Evolutionary conservation across 1,284 basidiomycete species (phyloP).

Genomic region (Leccinum subrobustum): DNA sequence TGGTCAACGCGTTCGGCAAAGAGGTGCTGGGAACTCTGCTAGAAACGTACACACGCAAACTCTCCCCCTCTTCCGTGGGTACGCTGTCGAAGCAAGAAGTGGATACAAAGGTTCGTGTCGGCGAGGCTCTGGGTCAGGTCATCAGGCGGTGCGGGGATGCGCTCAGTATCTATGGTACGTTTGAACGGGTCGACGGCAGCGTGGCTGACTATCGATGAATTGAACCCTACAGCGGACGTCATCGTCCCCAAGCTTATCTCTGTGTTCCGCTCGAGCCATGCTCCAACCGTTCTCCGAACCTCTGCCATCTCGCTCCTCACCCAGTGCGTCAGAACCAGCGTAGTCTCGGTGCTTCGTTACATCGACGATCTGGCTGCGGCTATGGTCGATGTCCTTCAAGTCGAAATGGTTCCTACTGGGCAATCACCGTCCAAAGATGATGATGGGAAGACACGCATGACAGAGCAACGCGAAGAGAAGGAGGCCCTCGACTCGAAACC

Average conservation of each 20-base stretch:
- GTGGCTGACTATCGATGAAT: constrained; percentile 6
- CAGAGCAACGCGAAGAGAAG: constrained; percentile 11
- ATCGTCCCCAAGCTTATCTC: constrained; percentile 71
- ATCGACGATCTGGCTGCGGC: constrained; percentile 57
- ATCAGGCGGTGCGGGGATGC: constrained; percentile 74
- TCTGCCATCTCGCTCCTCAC: constrained; percentile 84
- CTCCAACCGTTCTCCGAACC: constrained; percentile 74
- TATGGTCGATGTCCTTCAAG: constrained; percentile 77
- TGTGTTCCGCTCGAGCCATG: constrained; percentile 53
- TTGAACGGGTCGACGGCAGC: background rate
- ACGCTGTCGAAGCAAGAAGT: constrained; percentile 65
- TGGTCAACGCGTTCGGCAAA: constrained; percentile 77
- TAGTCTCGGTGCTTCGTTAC: constrained; percentile 65
- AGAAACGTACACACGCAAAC: constrained; percentile 56
- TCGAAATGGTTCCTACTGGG: constrained; percentile 55
- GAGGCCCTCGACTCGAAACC: constrained; percentile 44
- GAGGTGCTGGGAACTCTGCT: constrained; percentile 70
- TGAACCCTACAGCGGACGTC: constrained; percentile 50
- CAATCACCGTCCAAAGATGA: constrained; percentile 12
- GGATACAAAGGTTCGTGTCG: constrained; percentile 78
- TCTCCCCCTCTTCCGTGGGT: constrained; percentile 48
- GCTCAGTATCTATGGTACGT: constrained; percentile 67
- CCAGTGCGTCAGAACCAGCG: constrained; percentile 65
- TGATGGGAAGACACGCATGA: constrained; percentile 16
- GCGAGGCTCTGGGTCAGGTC: constrained; percentile 84